Conservation (phyloP, 164 flowering plant species). For the Vitis cinerea region DNA sequence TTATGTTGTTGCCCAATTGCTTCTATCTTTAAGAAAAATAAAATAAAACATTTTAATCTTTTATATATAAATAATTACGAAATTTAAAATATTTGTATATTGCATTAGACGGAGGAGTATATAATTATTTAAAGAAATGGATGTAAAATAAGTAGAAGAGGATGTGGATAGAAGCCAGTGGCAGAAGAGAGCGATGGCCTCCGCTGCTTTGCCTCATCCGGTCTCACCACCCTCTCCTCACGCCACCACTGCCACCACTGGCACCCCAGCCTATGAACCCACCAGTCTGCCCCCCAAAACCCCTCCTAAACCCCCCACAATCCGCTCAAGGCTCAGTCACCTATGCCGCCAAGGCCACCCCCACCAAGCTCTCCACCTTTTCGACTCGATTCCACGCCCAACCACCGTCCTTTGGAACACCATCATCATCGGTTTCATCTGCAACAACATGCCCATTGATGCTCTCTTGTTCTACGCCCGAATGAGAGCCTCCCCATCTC, state of each 20-base stretch:
- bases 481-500: slow-evolving; percentile 34
- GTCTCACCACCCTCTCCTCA: slow-evolving; percentile 12
- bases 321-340: slow-evolving; percentile 69
- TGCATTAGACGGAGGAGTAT: too few species aligned
- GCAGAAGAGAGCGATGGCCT: slow-evolving; percentile 18
- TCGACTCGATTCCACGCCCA: slow-evolving; percentile 73
- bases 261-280: not conserved
- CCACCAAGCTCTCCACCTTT: slow-evolving; percentile 68
- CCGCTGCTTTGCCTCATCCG: slow-evolving; percentile 28
- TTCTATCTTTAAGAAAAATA: too few species aligned
- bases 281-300: slow-evolving; percentile 17
- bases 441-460: slow-evolving; percentile 70
- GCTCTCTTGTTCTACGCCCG: slow-evolving; percentile 63
- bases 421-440: slow-evolving; percentile 77
- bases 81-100: too few species aligned
- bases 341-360: slow-evolving; percentile 73
- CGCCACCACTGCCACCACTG: not conserved
- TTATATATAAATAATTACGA: too few species aligned
- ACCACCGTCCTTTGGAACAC: slow-evolving; percentile 86
- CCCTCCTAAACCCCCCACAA: slow-evolving; percentile 33
- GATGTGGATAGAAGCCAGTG: too few species aligned
- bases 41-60: too few species aligned
- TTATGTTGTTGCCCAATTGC: too few species aligned
- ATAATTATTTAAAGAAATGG: too few species aligned
- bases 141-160: too few species aligned